Evolutionary conservation across 805 yeast species (phyloP).

Genomic region (Lipomyces starkeyi): DNA sequence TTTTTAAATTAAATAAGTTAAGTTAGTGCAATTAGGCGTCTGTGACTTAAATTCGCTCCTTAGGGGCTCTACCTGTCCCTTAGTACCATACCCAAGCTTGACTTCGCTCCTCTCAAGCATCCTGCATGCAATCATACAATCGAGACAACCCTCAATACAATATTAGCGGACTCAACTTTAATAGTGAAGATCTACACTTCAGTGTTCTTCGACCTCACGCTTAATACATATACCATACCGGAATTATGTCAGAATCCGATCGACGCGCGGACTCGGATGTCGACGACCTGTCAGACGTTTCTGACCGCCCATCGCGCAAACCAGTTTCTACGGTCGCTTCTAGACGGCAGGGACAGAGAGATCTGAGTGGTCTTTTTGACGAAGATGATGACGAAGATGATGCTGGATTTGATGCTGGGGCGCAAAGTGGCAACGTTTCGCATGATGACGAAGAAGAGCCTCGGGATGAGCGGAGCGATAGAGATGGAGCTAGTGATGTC

Average conservation of each 20-base stretch:
- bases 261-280: neutral
- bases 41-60: no score
- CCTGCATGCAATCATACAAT: no score
- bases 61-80: no score
- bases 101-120: no score
- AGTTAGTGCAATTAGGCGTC: no score
- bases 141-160: no score
- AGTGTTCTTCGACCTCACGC: neutral
- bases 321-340: neutral
- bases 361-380: constrained; percentile 38
- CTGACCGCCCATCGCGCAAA: neutral
- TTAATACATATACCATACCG: neutral
- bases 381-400: constrained; percentile 33
- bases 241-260: neutral
- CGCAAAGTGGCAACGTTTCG: constrained; percentile 4
- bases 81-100: no score
- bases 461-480: constrained; percentile 26
- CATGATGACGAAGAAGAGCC: constrained; percentile 16
- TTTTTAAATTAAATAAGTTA: no score
- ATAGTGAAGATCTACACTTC: neutral
- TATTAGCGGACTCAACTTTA: neutral
- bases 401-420: constrained; percentile 23
- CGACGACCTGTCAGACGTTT: neutral
- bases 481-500: constrained; percentile 22
- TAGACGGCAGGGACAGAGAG: constrained; percentile 16